Conservation (phyloP, 2,329 filamentous ascomycete genomes). For the Lachnellula arida region DNA sequence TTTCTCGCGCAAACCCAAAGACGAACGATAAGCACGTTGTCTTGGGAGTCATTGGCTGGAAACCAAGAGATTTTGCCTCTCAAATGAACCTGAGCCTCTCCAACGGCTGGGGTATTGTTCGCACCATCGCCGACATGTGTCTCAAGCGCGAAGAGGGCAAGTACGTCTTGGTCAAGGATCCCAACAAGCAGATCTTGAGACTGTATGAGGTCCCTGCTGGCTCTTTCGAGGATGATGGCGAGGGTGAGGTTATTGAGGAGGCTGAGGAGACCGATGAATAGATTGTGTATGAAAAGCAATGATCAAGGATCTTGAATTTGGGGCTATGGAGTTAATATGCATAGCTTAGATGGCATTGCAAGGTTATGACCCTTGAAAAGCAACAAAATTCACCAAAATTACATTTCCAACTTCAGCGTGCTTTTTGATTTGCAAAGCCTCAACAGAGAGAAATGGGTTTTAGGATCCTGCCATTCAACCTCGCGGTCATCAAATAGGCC, state of each 20-base stretch:
- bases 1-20: slow-evolving; percentile 90
- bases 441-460: too few relatives aligned
- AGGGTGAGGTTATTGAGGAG: slow-evolving; percentile 41
- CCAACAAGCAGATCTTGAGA: slow-evolving; percentile 92
- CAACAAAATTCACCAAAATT: too few relatives aligned
- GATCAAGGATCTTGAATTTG: slow-evolving; percentile 34
- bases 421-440: too few relatives aligned
- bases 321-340: background rate
- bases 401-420: too few relatives aligned
- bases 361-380: background rate
- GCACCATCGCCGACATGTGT: slow-evolving; percentile 95
- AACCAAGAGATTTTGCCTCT: slow-evolving; percentile 90
- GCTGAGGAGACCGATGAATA: slow-evolving; percentile 28
- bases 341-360: background rate
- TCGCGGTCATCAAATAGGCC: too few relatives aligned
- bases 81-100: slow-evolving; percentile 98
- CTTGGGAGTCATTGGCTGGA: slow-evolving; percentile 94
- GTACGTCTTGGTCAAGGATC: slow-evolving; percentile 81
- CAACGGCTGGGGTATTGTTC: slow-evolving; percentile 98
- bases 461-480: too few relatives aligned
- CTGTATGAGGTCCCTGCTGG: slow-evolving; percentile 85
- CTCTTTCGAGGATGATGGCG: slow-evolving; percentile 87
- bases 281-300: slow-evolving; percentile 1
- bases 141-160: slow-evolving; percentile 73
- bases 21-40: slow-evolving; percentile 91